Evolutionary conservation across 257 asterid genomes (phyloP).

Genomic region (Linderniella brevidens): DNA sequence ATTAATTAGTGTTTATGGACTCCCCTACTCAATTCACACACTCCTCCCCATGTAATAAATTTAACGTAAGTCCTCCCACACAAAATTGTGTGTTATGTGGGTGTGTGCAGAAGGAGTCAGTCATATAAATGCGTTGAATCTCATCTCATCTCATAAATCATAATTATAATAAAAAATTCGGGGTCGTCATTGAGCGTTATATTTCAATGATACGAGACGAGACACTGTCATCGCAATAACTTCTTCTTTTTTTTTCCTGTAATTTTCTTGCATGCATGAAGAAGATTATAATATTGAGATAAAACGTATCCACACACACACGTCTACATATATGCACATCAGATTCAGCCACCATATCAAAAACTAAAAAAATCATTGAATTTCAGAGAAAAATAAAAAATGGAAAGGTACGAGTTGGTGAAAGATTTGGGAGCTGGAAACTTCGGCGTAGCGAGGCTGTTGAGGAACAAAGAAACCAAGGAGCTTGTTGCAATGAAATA

Average conservation of each 20-base stretch:
- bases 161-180: not conserved
- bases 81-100: no score
- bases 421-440: slow-evolving; percentile 70
- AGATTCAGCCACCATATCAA: not conserved
- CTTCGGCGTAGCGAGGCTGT: slow-evolving; percentile 66
- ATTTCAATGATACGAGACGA: no score
- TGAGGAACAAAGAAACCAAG: slow-evolving; percentile 54
- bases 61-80: no score
- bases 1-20: no score
- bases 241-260: no score
- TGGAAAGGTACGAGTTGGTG: slow-evolving; percentile 61
- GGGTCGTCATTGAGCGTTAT: no score
- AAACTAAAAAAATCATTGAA: not conserved
- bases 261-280: not conserved
- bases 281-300: no score
- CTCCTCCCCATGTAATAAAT: no score
- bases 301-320: not conserved
- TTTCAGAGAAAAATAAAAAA: slow-evolving; percentile 5
- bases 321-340: no score
- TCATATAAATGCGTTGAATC: not conserved
- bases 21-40: no score
- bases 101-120: no score
- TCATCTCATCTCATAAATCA: not conserved
- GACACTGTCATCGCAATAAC: no score
- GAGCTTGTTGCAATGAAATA: slow-evolving; percentile 75